Evolutionary conservation across 495 filamentous ascomycete genomes (phyloP).

Genomic region (Cairneyella variabilis): DNA sequence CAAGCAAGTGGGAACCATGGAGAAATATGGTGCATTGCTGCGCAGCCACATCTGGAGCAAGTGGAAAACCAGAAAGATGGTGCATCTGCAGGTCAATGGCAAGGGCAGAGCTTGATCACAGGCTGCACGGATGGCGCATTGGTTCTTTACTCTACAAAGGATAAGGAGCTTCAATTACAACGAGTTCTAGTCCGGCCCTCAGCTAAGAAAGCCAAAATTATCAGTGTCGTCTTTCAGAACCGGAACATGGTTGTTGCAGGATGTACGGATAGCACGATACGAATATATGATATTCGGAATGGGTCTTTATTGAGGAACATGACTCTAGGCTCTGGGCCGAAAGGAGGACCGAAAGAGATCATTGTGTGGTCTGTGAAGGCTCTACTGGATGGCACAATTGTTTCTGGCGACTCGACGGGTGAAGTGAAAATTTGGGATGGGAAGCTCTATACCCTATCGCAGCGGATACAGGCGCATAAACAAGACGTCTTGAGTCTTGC

Average conservation of each 20-base stretch:
- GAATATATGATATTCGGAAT: conserved; percentile 81
- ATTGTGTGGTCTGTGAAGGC: conserved; percentile 92
- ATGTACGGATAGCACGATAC: conserved; percentile 87
- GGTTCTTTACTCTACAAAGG: conserved; percentile 78
- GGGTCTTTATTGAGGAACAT: conserved; percentile 72
- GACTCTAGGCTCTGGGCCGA: conserved; percentile 73
- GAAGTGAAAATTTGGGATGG: conserved; percentile 92
- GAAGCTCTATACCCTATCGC: conserved; percentile 79
- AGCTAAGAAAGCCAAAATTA: conserved; percentile 76
- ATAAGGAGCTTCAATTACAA: conserved; percentile 71
- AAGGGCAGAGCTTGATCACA: conserved; percentile 72
- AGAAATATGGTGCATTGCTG: conserved; percentile 93
- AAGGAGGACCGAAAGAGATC: conserved; percentile 73
- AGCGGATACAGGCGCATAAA: conserved; percentile 78
- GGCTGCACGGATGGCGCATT: conserved; percentile 92
- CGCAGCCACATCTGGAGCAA: conserved; percentile 64
- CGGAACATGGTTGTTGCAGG: conserved; percentile 80
- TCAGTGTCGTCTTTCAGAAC: conserved; percentile 86
- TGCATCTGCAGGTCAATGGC: conserved; percentile 21
- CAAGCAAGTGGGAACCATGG: conserved; percentile 91
- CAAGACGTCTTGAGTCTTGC: conserved; percentile 88
- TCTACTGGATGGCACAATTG: conserved; percentile 79
- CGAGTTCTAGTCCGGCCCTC: conserved; percentile 65
- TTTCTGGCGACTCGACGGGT: conserved; percentile 92
- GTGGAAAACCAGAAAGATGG: conserved; percentile 29